Evolutionary conservation across 306 rosid genomes (phyloP), one percentile per base, ranked within the genome.

Genomic region (Cotoneaster glaucophyllus): DNA sequence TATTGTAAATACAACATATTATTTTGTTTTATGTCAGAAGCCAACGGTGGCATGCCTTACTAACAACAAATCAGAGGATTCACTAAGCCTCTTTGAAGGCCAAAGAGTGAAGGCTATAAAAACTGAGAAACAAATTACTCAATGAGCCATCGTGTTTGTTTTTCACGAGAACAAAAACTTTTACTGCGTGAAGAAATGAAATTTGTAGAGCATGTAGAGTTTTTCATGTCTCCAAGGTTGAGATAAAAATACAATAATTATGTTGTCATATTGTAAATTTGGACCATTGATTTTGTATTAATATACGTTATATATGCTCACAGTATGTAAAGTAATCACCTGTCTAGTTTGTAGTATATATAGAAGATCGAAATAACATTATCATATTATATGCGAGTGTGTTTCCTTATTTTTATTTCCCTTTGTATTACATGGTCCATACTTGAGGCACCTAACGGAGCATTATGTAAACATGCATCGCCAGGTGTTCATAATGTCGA

Each of bases 401-500:
- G 31, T 24, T 61, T 14, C 66, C 8, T 61, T 14, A 17, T 32
- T 14, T 17, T 31, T 25, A 59, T 25, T 44, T 44, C 6, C 29
- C 67, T 48, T 78, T 53, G 28, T 71, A 63, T n/a, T 26, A 21
- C 32, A 9, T 57, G 3, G 52, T 24, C 58, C 15, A 3, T 70
- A 3, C 0, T 54, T 65, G 22, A 31, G 21, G 24, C 66, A 13
- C 10, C 24, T 4, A 24, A 1, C 45, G 67, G 14, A n/a, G 68
- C 25, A 5, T 31, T 64, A 31, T 34, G 48, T 19, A 34, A 2
- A 28, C 67, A 29, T 63, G 1, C 10, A 11, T 69, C 28, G 22
- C 54, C 39, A 94, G 98, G 96, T 52, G 77, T 91, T 79, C 95
- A 90, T 0, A 76, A 6, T 73, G 96, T 91, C 70, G 98, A 93